Evolutionary conservation across 2,329 filamentous ascomycete species (phyloP).

Genomic region (Fusarium stilboides): DNA sequence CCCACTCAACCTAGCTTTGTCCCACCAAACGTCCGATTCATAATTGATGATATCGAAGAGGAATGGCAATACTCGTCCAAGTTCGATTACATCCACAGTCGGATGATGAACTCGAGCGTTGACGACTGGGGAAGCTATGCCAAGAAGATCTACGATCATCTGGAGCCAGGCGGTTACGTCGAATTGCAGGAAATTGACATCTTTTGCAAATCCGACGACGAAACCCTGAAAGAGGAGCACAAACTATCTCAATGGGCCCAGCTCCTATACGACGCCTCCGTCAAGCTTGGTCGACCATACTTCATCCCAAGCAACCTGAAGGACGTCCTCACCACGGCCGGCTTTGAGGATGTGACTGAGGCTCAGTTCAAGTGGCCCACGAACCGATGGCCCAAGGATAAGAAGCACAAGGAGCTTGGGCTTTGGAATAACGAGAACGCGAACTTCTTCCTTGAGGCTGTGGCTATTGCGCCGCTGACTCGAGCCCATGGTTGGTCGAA

Average conservation of each 20-base stretch:
- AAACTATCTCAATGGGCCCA: constrained; percentile 4
- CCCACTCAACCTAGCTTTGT: constrained; percentile 21
- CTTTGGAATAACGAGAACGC: constrained; percentile 30
- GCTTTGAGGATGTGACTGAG: constrained; percentile 16
- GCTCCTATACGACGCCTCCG: constrained; percentile 21
- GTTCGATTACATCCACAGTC: constrained; percentile 31
- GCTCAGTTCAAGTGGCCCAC: constrained; percentile 28
- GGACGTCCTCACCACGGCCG: constrained; percentile 4
- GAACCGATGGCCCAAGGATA: constrained; percentile 29
- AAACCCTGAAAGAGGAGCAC: not conserved
- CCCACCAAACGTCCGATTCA: constrained; percentile 19
- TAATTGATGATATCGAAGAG: constrained; percentile 22
- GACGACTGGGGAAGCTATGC: constrained; percentile 16
- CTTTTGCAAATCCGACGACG: constrained; percentile 12
- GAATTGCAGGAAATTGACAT: constrained; percentile 24
- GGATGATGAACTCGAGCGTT: constrained; percentile 17
- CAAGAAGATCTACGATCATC: constrained; percentile 6
- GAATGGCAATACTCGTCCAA: constrained; percentile 14
- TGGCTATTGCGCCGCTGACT: constrained; percentile 22
- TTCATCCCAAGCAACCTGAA: constrained; percentile 5
- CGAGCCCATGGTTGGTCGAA: constrained; percentile 23
- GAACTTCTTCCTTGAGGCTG: constrained; percentile 1
- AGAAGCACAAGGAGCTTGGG: constrained; percentile 30
- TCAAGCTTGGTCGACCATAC: constrained; percentile 18
- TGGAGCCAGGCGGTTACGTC: constrained; percentile 22